Evolutionary conservation across 192 early-diverging fungal species (phyloP), one percentile per base, ranked within the genome.

Genomic region (Oehlia diaphana): DNA sequence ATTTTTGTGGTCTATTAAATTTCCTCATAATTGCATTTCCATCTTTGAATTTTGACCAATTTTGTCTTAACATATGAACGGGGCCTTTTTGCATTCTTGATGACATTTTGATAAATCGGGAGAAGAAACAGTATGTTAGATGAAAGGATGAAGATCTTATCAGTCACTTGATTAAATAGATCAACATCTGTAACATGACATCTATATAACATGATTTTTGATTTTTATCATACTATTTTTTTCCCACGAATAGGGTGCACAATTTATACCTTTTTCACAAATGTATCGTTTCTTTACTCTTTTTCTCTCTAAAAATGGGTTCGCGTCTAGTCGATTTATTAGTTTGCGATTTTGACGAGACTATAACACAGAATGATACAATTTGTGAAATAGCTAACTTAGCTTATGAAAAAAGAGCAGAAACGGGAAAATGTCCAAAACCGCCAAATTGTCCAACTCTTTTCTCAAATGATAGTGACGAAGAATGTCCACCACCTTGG

Each of bases 311-410:
- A 58, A 61, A 61, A 16, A 75, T 63, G 74, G 9, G 47, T 62
- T 28, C 61, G 9, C 9, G 9, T 61, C 28, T 26, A 19, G 76
- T 78, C 33, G 77, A 66, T 2, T 33, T 79, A 9, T 35, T 79
- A 39, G 77, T 79, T 28, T 28, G 31, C 19, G 77, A 79, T 23
- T 79, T 79, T 79, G 77, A 79, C 58, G 77, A 79, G 62, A 79
- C 77, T n/a, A 71, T 79, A 33, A 79, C 77, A 10, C 67, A 62
- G 26, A 23, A 71, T 42, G 77, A 79, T 35, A 31, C 77, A 26
- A 64, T 44, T 23, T 76, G 74, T 44, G 62, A 76, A 76, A 23
- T 76, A 64, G 74, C 74, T 3, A 64, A 76, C 4, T 37, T 76
- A 21, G 74, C 74, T 7, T 76, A 76, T 42, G 39, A 76, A 14